A percentile compares a stretch with the other conserved stretches of the same genome.
phyloP scores from a whole-genome alignment of 371 early-diverging fungal species.

The Apophysomyces sp. region DNA sequence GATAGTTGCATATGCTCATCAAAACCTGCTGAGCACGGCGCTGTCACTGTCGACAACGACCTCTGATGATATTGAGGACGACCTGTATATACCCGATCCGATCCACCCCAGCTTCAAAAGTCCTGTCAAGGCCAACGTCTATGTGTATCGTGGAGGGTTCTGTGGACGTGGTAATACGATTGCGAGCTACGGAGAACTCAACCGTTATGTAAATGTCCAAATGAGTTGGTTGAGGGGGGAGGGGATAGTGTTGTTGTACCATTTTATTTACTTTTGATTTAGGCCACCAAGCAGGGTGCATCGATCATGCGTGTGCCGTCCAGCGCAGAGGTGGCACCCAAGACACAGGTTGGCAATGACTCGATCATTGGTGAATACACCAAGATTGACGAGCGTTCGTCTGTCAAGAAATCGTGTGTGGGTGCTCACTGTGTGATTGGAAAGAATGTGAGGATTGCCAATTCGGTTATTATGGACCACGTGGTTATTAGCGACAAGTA shows the following conservation, averaged over 20 bases:
- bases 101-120: conserved; percentile 37
- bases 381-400: conserved; percentile 87
- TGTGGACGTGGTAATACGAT: conserved; percentile 83
- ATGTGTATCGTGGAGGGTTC: conserved; percentile 50
- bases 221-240: neutral
- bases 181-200: conserved; percentile 82
- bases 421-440: conserved; percentile 93
- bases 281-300: conserved; percentile 61
- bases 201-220: conserved; percentile 67
- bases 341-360: conserved; percentile 86
- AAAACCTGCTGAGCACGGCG: conserved; percentile 40
- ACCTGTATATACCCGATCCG: conserved; percentile 20
- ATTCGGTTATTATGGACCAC: conserved; percentile 93
- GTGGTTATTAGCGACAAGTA: conserved; percentile 86
- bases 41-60: conserved; percentile 48
- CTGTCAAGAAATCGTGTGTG: conserved; percentile 90
- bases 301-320: conserved; percentile 58
- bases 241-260: neutral
- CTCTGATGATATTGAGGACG: conserved; percentile 32
- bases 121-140: conserved; percentile 46
- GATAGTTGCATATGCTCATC: conserved; percentile 31
- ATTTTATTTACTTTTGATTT: conserved; percentile 2
- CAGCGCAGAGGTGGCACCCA: conserved; percentile 61
- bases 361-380: conserved; percentile 88
- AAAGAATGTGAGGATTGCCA: conserved; percentile 91